Base-by-base conservation (phyloP, 768 basidiomycete genomes). In the Kwoniella europaea region DNA sequence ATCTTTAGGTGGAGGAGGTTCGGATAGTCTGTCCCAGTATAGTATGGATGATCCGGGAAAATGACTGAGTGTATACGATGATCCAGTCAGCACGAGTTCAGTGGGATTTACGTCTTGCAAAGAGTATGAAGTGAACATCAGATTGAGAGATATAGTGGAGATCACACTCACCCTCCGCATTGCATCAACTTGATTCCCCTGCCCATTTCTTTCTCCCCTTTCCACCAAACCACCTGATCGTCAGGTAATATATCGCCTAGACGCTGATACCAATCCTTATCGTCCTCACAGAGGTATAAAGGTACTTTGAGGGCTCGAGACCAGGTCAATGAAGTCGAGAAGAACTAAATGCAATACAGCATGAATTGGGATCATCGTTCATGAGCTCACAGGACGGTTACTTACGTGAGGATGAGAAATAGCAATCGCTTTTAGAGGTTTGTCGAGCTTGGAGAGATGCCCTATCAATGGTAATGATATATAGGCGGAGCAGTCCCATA, bases 361-460 rank as follows among this genome's bases (percentile, higher is more conserved):
- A 50, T 15, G 12, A 13, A 0, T 1, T 15, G 24, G 27, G 10
- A 0, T 59, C 35, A 0, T 35, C 35, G 7, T 35, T 35, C 1
- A 35, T 1, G 35, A 35, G 35, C 35, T 35, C 35, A 63, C n/a
- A 54, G 20, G 1, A 63, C 4, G 22, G 12, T 35, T 0, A 71
- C 78, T 29, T 65, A 82, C 82, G 64, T 83, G 82, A 16, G 82
- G 82, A 72, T 83, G 82, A 2, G 81, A 82, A 15, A 83, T 82
- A 15, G 74, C 76, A 52, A 83, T 82, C 1, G 63, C 82, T 35
- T 76, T 79, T n/a, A 83, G 70, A 15, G 82, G 82, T 13, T 22
- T 59, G 24, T 68, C 24, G 18, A 81, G 71, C 13, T 41, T 53
- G 5, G 15, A 22, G 20, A 83, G 72, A 58, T 79, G 44, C 0